Evolutionary conservation across 169 alveolate species (phyloP).

Genomic region (Cryptosporidium tyzzeri): DNA sequence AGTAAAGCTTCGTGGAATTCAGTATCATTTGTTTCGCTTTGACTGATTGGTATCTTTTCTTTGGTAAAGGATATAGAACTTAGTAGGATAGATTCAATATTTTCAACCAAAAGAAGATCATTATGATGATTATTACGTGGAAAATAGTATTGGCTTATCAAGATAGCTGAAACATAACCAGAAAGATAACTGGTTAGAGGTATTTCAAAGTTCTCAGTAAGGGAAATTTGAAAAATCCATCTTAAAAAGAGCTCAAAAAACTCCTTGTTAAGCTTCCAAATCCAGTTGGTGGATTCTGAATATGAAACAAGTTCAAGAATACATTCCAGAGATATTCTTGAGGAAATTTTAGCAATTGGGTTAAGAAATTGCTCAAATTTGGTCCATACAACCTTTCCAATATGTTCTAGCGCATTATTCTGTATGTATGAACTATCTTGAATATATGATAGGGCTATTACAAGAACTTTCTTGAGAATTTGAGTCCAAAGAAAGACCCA

Average conservation of each 20-base stretch:
- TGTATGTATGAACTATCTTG: background rate
- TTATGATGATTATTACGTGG: background rate
- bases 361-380: slow-evolving; percentile 22
- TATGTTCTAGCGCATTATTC: background rate
- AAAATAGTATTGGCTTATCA: slow-evolving; percentile 5
- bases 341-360: slow-evolving; percentile 33
- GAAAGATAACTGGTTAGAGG: slow-evolving; percentile 17
- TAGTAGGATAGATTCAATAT: background rate
- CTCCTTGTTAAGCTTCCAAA: slow-evolving; percentile 38
- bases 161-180: slow-evolving; percentile 16
- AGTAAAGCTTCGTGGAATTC: slow-evolving; percentile 23
- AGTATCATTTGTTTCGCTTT: background rate
- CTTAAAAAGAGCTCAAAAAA: slow-evolving; percentile 7
- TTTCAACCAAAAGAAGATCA: background rate
- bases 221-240: slow-evolving; percentile 26
- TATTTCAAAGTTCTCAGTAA: slow-evolving; percentile 50
- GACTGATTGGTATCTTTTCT: background rate
- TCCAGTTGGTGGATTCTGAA: background rate
- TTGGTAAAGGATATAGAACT: background rate
- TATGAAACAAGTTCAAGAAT: background rate
- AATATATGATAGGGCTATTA: background rate
- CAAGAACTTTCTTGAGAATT: slow-evolving; percentile 15
- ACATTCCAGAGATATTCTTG: slow-evolving; percentile 59
- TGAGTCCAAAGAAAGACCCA: slow-evolving; percentile 66
- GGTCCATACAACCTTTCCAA: slow-evolving; percentile 1